Conservation (phyloP, 2,329 filamentous ascomycete species). For the Apiospora aurea region DNA sequence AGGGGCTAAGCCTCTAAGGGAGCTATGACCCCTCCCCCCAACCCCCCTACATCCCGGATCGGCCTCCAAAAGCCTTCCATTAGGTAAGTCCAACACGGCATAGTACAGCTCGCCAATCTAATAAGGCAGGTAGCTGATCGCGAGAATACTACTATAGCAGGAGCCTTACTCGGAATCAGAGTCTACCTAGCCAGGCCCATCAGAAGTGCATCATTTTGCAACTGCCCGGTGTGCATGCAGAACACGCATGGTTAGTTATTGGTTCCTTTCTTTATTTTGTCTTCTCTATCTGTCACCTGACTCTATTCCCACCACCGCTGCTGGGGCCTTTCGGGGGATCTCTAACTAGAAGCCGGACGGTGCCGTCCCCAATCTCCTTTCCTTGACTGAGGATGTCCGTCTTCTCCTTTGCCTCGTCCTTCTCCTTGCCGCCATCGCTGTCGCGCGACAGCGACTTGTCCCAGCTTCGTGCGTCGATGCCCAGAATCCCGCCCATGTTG, state of each 20-base stretch:
- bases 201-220: background rate
- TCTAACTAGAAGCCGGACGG: conserved; percentile 69
- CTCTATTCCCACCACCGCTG: conserved; percentile 49
- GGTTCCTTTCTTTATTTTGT: conserved; percentile 33
- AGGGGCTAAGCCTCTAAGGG: background rate
- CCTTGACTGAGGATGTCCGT: conserved; percentile 69
- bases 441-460: conserved; percentile 66
- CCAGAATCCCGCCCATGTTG: conserved; percentile 78
- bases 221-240: background rate
- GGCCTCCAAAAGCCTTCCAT: background rate
- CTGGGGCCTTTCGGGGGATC: conserved; percentile 66
- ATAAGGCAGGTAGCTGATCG: too few species aligned
- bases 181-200: background rate
- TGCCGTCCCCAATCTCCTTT: conserved; percentile 72
- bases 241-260: conserved; percentile 30
- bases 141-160: too few species aligned
- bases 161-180: too few species aligned
- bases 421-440: conserved; percentile 45
- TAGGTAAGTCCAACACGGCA: conserved; percentile 1
- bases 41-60: conserved; percentile 11
- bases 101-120: background rate
- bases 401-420: conserved; percentile 48
- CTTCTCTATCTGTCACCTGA: conserved; percentile 42
- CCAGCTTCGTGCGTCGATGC: conserved; percentile 72
- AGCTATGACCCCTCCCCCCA: conserved; percentile 20